Conservation (phyloP, 768 basidiomycete species). For the Melanogaster broomeanus region DNA sequence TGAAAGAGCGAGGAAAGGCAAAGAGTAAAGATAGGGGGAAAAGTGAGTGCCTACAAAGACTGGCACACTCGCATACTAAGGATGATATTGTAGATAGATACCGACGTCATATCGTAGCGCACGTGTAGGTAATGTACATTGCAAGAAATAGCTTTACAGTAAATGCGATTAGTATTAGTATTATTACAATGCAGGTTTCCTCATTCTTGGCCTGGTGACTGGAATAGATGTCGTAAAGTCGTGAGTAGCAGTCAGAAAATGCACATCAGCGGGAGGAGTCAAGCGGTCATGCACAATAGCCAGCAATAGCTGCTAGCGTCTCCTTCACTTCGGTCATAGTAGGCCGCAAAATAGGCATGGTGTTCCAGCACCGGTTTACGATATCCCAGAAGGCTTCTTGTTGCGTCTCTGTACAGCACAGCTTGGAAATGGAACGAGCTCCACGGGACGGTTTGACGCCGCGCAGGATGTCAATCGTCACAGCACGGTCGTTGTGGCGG, state of each 20-base stretch:
- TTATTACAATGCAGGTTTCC: neutral
- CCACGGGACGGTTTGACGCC: slow-evolving; percentile 49
- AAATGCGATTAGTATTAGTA: no score
- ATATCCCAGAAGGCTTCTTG: slow-evolving; percentile 44
- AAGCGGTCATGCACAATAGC: slow-evolving; percentile 1
- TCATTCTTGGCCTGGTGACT: no score
- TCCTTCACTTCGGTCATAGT: slow-evolving; percentile 41
- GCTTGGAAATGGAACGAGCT: slow-evolving; percentile 18
- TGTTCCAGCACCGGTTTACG: slow-evolving; percentile 49
- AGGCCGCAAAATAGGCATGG: slow-evolving; percentile 39
- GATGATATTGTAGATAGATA: no score
- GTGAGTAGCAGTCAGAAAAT: neutral
- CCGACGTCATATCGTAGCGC: no score
- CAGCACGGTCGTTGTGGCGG: slow-evolving; percentile 55
- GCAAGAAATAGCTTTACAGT: neutral
- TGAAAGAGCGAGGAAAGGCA: no score
- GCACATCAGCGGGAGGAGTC: neutral
- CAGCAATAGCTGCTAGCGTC: slow-evolving; percentile 11
- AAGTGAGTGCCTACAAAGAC: no score
- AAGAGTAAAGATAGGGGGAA: no score
- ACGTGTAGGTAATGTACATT: slow-evolving; percentile 1
- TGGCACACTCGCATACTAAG: no score
- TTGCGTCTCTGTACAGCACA: slow-evolving; percentile 15
- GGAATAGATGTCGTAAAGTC: neutral
- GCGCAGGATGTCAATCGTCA: slow-evolving; percentile 55